These are phyloP conservation scores for Sclerotinia minor DNA, from an alignment of 2,329 filamentous ascomycete genomes.

Conservation along the genomic window DNA sequence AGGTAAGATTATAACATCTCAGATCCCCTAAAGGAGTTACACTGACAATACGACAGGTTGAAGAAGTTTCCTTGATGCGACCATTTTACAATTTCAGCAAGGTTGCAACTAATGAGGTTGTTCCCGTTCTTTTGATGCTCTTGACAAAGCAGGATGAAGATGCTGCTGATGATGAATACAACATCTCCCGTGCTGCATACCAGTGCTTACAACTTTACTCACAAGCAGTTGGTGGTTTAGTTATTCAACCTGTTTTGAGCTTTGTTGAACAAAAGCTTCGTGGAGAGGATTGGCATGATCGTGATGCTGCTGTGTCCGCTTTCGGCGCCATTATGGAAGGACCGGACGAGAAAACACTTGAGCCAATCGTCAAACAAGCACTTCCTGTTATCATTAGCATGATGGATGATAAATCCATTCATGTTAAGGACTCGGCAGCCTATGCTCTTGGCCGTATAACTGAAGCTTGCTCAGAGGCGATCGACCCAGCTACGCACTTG, in stretches of 20 bases:
- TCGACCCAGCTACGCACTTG: conserved; percentile 81
- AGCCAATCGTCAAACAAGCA: conserved; percentile 94
- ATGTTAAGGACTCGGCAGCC: conserved; percentile 93
- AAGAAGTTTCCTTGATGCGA: conserved; percentile 59
- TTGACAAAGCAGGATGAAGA: conserved; percentile 98
- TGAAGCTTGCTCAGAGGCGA: conserved; percentile 86
- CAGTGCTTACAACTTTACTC: conserved; percentile 95
- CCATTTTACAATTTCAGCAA: conserved; percentile 95
- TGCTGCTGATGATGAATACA: conserved; percentile 95
- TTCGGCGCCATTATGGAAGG: conserved; percentile 99
- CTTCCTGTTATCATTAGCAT: conserved; percentile 84
- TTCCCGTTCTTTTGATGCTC: conserved; percentile 83
- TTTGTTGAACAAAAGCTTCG: conserved; percentile 93
- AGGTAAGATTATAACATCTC: conserved; percentile 50
- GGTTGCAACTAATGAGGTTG: conserved; percentile 89
- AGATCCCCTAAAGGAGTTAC: background rate
- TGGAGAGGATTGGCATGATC: conserved; percentile 88
- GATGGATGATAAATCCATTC: conserved; percentile 87
- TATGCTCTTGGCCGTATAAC: conserved; percentile 96
- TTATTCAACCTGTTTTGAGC: conserved; percentile 81
- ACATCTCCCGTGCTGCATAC: conserved; percentile 90
- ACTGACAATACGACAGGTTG: conserved; percentile 31
- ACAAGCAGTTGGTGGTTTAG: conserved; percentile 80
- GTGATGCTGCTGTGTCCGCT: conserved; percentile 93
- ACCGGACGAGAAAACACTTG: conserved; percentile 86